phyloP scores from a whole-genome alignment of 2,329 filamentous ascomycete species.

The Sarocladium oryzae region DNA sequence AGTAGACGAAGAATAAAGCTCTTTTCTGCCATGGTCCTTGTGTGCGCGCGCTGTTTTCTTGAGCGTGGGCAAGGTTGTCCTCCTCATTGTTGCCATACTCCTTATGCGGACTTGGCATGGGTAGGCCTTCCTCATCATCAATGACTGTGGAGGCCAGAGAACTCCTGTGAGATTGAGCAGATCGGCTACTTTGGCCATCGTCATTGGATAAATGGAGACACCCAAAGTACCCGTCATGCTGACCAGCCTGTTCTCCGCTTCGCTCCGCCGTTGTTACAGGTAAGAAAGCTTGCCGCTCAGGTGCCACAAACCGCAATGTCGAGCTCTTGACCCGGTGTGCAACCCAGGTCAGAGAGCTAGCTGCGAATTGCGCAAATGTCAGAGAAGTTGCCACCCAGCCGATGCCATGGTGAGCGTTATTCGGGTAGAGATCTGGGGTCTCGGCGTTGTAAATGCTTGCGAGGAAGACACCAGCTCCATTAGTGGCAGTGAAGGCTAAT shows the following conservation, averaged over 20 bases:
- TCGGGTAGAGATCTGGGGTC: constrained; percentile 79
- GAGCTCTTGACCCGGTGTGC: neutral
- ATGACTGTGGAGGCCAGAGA: constrained; percentile 54
- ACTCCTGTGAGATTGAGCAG: constrained; percentile 58
- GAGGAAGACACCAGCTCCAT: constrained; percentile 57
- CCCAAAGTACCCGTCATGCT: constrained; percentile 27
- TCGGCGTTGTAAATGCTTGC: constrained; percentile 68
- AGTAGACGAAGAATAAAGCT: constrained; percentile 49
- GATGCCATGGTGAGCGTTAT: constrained; percentile 82
- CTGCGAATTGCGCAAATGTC: constrained; percentile 60
- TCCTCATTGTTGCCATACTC: constrained; percentile 46
- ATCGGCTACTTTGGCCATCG: constrained; percentile 69
- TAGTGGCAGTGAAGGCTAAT: constrained; percentile 57
- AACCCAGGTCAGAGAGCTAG: constrained; percentile 47
- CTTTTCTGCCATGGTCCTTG: constrained; percentile 40
- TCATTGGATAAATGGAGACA: constrained; percentile 59
- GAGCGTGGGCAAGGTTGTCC: constrained; percentile 27
- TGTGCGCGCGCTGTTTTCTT: neutral
- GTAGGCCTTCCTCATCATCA: constrained; percentile 38
- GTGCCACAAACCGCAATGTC: neutral
- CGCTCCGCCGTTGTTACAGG: constrained; percentile 51
- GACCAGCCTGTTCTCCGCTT: constrained; percentile 28
- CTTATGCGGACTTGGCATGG: constrained; percentile 30
- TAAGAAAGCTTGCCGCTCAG: constrained; percentile 54
- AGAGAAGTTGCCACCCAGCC: constrained; percentile 79